Evolutionary conservation across 75 land plant species (phyloP), one percentile per base, ranked within the genome.

Genomic region (Azolla pinnata): DNA sequence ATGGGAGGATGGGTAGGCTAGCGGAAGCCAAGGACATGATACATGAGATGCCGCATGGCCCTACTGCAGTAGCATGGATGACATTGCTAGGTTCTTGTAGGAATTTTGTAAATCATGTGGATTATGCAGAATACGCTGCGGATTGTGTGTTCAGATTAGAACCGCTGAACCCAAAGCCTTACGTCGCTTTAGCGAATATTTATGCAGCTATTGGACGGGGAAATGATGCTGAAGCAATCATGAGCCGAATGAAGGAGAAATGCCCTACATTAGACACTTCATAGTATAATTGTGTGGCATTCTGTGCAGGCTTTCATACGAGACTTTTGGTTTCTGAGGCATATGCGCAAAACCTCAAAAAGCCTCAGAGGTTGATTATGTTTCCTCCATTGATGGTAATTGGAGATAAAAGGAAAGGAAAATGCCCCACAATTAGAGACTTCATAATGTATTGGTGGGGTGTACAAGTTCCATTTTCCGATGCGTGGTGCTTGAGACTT

Each of bases 51-150:
- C 57, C 57, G 8, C 3, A 2, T 54, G 5, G 20, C 28, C 57
- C 57, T 4, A 31, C 29, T 54, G 57, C 57, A 16, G 32, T 54
- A n/a, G 24, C 57, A 54, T 54, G 57, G 57, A 31, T 18, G 14
- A 28, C 57, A 16, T 31, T 54, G 26, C 57, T 54, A 23, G 57
- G 32, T 2, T 28, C 32, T 29, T 54, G 57, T 16, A 54, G 57
- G 24, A 29, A 29, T 16, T 4, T 23, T 2, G 49, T 46, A n/a
- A n/a, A n/a, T 4, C 28, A 54, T 54, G 32, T 54, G 14, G 32
- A 54, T 23, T n/a, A 28, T 23, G 57, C 24, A 31, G 57, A 54
- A 28, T 2, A 28, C 2, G 57, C 57, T 29, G 57, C 57, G 1
- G 27, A 16, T 29, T 31, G 24, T 54, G 2, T 54, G 5, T 28